Evolutionary conservation across 495 filamentous ascomycete genomes (phyloP), one percentile per base, ranked within the genome.

Genomic region (Tricharina praecox): DNA sequence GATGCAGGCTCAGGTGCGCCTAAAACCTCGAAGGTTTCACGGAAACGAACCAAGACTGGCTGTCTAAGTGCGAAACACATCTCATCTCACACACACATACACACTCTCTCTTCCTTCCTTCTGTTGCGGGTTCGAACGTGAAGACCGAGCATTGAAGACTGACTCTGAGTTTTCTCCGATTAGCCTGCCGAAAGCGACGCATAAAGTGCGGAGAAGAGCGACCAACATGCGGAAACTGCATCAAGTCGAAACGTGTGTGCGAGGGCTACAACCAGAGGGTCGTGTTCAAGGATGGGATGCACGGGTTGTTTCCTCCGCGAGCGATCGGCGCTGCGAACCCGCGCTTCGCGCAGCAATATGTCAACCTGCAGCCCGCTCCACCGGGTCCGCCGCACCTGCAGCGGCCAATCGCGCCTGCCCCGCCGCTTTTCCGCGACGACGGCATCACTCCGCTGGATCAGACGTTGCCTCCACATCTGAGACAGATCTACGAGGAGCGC

Each of bases 171-270:
- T 30, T 20, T 20, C 10, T 5, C 5, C 24, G n/a, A 50, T 18
- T 56, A 92, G 84, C 90, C 43, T 97, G 90, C 69, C 81, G 90
- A 43, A 86, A 80, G 64, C 77, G 90, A 16, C 82, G 90, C 40
- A 96, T 97, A 62, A 97, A 97, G 66, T 97, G 90, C 62, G 90
- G 88, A 42, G 90, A 96, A 61, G 85, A 90, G 61, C 82, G 83
- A 47, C 90, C 88, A 39, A 85, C 76, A 13, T 96, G 90, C 66
- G 75, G 71, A 50, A 85, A 96, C 61, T 97, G 90, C 66, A 76
- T 87, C 63, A 95, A 94, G 60, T 94, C 88, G 9, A 94, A 90
- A 62, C 77, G 90, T 9, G 70, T 78, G 33, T 97, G 90, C 62
- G 87, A 96, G 64, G 90, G 90, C 30, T 97, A 97, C 67, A 92